These are phyloP conservation scores for Neurospora sp. DNA, from an alignment of 495 filamentous ascomycete species.

Conservation along the genomic window DNA sequence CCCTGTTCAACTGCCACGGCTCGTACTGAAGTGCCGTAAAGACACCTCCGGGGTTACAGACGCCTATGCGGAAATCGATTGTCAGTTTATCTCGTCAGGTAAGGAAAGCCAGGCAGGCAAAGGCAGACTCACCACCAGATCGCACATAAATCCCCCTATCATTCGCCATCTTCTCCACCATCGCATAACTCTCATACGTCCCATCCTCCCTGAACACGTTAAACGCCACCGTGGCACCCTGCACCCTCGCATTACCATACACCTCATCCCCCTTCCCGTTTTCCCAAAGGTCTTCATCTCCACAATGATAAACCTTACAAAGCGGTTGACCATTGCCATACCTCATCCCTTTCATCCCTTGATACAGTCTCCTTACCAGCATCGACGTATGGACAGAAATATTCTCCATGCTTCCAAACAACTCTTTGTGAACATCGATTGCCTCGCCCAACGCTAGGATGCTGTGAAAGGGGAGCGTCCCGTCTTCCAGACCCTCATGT, in stretches of 20 bases:
- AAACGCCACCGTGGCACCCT: slow-evolving; percentile 65
- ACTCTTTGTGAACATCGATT: slow-evolving; percentile 49
- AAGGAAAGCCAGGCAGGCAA: no score
- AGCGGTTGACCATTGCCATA: slow-evolving; percentile 50
- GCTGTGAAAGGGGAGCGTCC: slow-evolving; percentile 68
- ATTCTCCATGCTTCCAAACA: slow-evolving; percentile 53
- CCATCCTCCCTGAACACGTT: slow-evolving; percentile 50
- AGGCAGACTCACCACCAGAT: slow-evolving; percentile 50
- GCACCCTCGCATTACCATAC: slow-evolving; percentile 47
- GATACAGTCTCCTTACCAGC: slow-evolving; percentile 43
- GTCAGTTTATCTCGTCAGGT: no score
- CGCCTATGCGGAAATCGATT: slow-evolving; percentile 14
- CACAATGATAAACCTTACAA: slow-evolving; percentile 52
- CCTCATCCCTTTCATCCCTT: slow-evolving; percentile 38
- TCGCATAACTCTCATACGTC: slow-evolving; percentile 43
- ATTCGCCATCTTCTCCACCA: slow-evolving; percentile 55
- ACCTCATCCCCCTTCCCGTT: slow-evolving; percentile 1
- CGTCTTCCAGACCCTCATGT: slow-evolving; percentile 66
- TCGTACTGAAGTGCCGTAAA: slow-evolving; percentile 37
- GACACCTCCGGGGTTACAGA: slow-evolving; percentile 37
- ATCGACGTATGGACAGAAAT: slow-evolving; percentile 54
- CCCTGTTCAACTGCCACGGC: slow-evolving; percentile 51
- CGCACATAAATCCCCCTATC: slow-evolving; percentile 55
- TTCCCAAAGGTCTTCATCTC: slow-evolving; percentile 11
- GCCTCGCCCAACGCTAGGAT: slow-evolving; percentile 63